Evolutionary conservation across 2,329 filamentous ascomycete species (phyloP).

Genomic region (Colletotrichum limetticola): DNA sequence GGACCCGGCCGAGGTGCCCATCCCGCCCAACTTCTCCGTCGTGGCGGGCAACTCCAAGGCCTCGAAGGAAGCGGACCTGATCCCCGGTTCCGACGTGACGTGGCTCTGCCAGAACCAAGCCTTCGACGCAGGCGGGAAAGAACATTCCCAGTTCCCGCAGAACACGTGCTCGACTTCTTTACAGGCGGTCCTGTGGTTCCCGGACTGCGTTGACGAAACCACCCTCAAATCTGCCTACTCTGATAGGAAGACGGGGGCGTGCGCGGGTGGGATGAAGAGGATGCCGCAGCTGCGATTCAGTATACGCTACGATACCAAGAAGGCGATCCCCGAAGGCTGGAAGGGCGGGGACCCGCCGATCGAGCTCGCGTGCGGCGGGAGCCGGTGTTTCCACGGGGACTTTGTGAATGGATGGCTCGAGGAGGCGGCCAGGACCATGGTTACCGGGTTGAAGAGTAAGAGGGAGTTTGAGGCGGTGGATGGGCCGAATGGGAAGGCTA

Average conservation of each 20-base stretch:
- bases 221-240: slow-evolving; percentile 36
- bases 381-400: slow-evolving; percentile 55
- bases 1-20: slow-evolving; percentile 53
- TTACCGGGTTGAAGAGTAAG: slow-evolving; percentile 45
- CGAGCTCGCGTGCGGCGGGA: slow-evolving; percentile 53
- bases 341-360: slow-evolving; percentile 53
- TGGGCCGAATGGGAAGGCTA: slow-evolving; percentile 46
- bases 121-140: slow-evolving; percentile 27
- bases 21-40: slow-evolving; percentile 54
- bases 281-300: slow-evolving; percentile 60
- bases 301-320: slow-evolving; percentile 55
- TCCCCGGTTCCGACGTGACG: slow-evolving; percentile 30
- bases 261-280: slow-evolving; percentile 53
- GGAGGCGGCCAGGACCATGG: slow-evolving; percentile 52
- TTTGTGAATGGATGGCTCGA: slow-evolving; percentile 57
- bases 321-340: slow-evolving; percentile 55
- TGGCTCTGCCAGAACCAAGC: slow-evolving; percentile 29
- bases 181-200: slow-evolving; percentile 39
- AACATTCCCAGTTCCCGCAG: slow-evolving; percentile 27
- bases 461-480: slow-evolving; percentile 38
- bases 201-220: slow-evolving; percentile 37
- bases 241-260: slow-evolving; percentile 40
- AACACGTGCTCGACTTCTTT: slow-evolving; percentile 41
- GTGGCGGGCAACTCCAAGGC: slow-evolving; percentile 54
- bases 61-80: slow-evolving; percentile 38